Base-by-base conservation (phyloP, 2,329 filamentous ascomycete species). In the Talaromyces marneffei region DNA sequence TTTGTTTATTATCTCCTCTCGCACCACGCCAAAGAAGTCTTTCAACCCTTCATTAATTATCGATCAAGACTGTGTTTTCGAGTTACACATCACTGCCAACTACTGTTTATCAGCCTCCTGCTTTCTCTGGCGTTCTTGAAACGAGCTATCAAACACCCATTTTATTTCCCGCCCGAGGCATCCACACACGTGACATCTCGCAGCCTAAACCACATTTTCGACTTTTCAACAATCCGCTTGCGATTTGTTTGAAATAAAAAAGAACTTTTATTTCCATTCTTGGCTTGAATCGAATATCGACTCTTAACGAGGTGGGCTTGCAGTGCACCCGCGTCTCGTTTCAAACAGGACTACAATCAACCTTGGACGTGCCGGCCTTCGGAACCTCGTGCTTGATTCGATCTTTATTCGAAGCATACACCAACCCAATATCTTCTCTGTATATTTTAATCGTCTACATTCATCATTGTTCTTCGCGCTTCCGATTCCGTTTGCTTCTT, bases 271-370 rank as follows among this genome's bases (percentile, higher is more conserved):
- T 60, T 59, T 65, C 61, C 59, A 61, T 53, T 39, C 61, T 66
- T 63, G 59, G 61, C 62, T 35, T 59, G 52, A 64, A 64, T 67
- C 63, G 63, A 68, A 64, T 20, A 60, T 9, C 33, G 35, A 40
- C 52, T 55, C 66, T 65, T 65, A 66, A 66, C 63, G 52, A 60
- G 61, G 66, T 62, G 66, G 72, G 70, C 68, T 66, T 75, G 73
- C 73, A 74, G 73, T 71, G 73, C 73, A 75, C 71, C 66, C 59
- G 27, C 37, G 33, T 44, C 55, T 59, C 54, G 59, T 56, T 48
- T 48, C 37, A 42, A 33, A n/a, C 27, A 31, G 20, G 31, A 16
- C 46, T 31, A 50, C 46, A 29, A 29, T 20, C 48, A 52, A 33
- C 10, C n/a, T 35, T 35, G 8, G 33, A 35, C 33, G 33, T 35